Base-by-base conservation (phyloP, 148 eudicot species). In the Nepenthes mirabilis region DNA sequence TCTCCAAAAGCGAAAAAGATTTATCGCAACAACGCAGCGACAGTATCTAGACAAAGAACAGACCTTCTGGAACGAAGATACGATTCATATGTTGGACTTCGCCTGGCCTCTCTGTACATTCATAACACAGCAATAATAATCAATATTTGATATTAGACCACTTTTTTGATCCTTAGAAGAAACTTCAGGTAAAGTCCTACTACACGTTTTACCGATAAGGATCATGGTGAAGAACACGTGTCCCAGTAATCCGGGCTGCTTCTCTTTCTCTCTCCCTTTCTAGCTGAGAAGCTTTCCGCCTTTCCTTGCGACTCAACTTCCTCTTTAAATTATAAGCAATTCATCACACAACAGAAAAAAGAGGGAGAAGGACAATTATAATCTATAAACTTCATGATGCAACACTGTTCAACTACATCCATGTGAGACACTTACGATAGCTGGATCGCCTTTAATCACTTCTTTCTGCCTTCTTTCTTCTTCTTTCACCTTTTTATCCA, bases 401-500 rank as follows among this genome's bases (percentile, higher is more conserved):
- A 32, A 33, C 37, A 40, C 23, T 50, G 70, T 9, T 48, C 10
- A 54, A 34, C n/a, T 2, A 23, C 23, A 23, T 23, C 12, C 6
- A 49, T 49, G 12, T 37, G 36, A 14, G 45, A 68, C 61, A 82
- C 96, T 77, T 83, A 93, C 96, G 77, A 88, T 84, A 43, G 99
- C 76, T 64, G 99, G 96, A 23, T 93, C 99, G 59, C 99, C 99
- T 82, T 93, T 93, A 60, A 93, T 86, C 68, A 86, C 84, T 82
- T 93, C 99, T 62, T 89, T 89, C 76, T 93, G 99, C 79, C 81
- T 93, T 76, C 72, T 88, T 70, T 81, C 95, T 66, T 93, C 99
- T 73, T 88, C 96, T 66, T 89, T 93, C 57, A 96, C 95, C 77
- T 89, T 93, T 75, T 93, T 89, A 70, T 93, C 99, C 96, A 84